Evolutionary conservation across 331 rosid genomes (phyloP).

Genomic region (Erythrophleum ivorense): DNA sequence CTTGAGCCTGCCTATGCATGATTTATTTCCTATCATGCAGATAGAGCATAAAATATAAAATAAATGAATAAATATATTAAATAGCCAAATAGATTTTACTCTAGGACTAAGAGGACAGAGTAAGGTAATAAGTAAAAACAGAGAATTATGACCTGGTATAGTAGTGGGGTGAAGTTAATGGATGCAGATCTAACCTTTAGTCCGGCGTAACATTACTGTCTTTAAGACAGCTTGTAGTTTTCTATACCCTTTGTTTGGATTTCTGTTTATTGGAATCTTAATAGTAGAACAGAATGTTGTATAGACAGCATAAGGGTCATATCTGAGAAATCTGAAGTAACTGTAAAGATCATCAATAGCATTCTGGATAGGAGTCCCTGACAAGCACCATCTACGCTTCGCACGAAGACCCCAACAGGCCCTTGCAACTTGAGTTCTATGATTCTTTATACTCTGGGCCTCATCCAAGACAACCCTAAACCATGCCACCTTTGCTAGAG

Average conservation of each 20-base stretch:
- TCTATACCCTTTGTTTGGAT: slow-evolving; percentile 83
- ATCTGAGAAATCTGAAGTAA: slow-evolving; percentile 94
- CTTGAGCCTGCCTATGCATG: background rate
- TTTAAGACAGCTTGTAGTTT: slow-evolving; percentile 88
- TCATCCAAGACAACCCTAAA: slow-evolving; percentile 98
- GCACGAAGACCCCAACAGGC: slow-evolving; percentile 99
- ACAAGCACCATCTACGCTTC: slow-evolving; percentile 97
- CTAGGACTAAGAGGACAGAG: background rate
- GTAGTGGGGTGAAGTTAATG: slow-evolving; percentile 23
- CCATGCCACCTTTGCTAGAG: slow-evolving; percentile 98
- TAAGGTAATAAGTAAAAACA: background rate
- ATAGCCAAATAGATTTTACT: slow-evolving; percentile 19
- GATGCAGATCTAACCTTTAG: slow-evolving; percentile 72
- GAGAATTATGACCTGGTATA: slow-evolving; percentile 10
- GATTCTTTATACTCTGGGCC: slow-evolving; percentile 98
- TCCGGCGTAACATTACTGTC: slow-evolving; percentile 94
- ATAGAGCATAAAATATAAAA: background rate
- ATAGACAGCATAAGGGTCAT: slow-evolving; percentile 83
- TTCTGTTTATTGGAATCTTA: slow-evolving; percentile 78
- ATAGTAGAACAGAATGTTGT: slow-evolving; percentile 69
- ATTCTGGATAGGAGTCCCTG: slow-evolving; percentile 99
- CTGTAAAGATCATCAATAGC: slow-evolving; percentile 97
- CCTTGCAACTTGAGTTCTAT: slow-evolving; percentile 95
- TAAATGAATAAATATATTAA: background rate
- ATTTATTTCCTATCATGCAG: slow-evolving; percentile 25